These are phyloP conservation scores for Bigelowiella natans DNA, from an alignment of 78 protist genomes.

Conservation along the genomic window DNA sequence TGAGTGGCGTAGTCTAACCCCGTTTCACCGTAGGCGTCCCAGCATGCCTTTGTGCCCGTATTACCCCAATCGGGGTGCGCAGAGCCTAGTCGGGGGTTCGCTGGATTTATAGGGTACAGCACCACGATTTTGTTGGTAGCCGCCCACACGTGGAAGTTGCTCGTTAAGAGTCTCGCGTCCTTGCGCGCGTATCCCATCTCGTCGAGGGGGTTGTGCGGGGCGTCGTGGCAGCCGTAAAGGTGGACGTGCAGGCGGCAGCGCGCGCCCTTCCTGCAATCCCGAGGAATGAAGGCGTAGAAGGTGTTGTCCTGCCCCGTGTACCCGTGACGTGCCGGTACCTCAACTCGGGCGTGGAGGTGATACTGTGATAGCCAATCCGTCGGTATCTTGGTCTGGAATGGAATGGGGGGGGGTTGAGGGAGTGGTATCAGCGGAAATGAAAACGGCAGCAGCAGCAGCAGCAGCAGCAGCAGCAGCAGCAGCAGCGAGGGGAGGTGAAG, in stretches of 20 bases:
- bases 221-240: neutral
- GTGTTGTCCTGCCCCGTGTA: neutral
- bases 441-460: too few relatives aligned
- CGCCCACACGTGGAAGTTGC: neutral
- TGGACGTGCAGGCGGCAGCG: neutral
- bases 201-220: neutral
- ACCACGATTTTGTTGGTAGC: neutral
- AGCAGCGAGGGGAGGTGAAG: too few relatives aligned
- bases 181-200: neutral
- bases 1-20: neutral
- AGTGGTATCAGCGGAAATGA: too few relatives aligned
- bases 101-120: neutral
- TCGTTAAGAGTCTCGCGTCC: neutral
- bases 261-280: neutral
- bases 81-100: neutral
- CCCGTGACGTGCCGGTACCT: neutral
- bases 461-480: too few relatives aligned
- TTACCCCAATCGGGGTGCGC: neutral
- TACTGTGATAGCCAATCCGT: neutral
- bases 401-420: too few relatives aligned
- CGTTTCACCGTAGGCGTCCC: neutral
- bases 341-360: neutral
- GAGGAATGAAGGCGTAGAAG: neutral
- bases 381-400: neutral
- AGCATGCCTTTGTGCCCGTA: neutral